Base-by-base conservation (phyloP, 768 basidiomycete species). In the Rhodotorula graminis region DNA sequence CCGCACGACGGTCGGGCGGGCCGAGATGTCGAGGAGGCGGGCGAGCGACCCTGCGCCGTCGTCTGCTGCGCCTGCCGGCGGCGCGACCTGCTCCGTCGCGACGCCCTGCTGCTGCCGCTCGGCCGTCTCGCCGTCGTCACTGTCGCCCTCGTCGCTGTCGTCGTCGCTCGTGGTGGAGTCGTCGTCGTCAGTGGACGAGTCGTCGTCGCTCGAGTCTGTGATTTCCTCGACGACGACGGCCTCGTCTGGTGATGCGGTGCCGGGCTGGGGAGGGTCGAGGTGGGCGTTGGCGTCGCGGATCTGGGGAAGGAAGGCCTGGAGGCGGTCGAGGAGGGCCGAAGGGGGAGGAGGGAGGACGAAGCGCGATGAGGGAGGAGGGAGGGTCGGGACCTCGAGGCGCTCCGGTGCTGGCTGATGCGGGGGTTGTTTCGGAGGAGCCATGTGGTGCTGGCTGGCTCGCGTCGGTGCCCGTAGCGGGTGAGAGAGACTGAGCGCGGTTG, bases 271-370 rank as follows among this genome's bases (percentile, higher is more conserved):
- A 2, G 23, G 50, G 3, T 59, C 74, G 57, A 76, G 65, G 47
- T 37, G 44, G 11, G 66, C 74, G 60, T 76, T 76, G 8, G 74
- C 74, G 18, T 50, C 37, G 16, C 60, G 64, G 69, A 76, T 72
- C 31, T 76, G 71, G 2, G 74, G 74, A 9, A 76, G 63, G 74
- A 76, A 76, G 7, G 74, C 74, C 52, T 75, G 70, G 3, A 76
- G 59, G 27, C 74, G 74, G 63, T 53, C 59, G 46, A 76, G 47
- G 50, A 76, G 71, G 65, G 70, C 74, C 55, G 74, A 76, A 55
- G 68, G 68, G 15, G 74, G 74, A 7, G 74, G 74, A 8, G 74
- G 74, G 33, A 76, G 63, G 46, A 76, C 68, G 71, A 76, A 76
- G 29, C 68, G 68, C 1, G 68, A 70, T 4, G 67, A 69, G 14